A percentile compares a stretch with the other conserved stretches of the same genome.
Conservation (phyloP, 169 alveolate species). For the Eimeria necatrix region DNA sequence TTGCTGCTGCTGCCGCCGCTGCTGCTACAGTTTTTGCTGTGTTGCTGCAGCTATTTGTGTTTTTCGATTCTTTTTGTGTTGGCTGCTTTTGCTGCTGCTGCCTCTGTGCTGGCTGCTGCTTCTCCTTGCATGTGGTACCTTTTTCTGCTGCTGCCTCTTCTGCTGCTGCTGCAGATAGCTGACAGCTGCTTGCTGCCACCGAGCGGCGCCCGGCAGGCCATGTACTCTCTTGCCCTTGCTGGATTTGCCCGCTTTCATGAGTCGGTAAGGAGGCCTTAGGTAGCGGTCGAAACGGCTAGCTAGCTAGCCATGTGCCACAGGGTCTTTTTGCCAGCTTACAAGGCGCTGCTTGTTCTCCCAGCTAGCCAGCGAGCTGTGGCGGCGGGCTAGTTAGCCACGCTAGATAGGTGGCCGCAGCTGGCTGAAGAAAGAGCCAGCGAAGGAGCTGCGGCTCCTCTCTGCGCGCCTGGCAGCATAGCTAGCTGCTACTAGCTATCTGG, state of each 20-base stretch:
- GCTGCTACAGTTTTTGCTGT: too few relatives aligned
- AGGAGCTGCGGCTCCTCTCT: too few relatives aligned
- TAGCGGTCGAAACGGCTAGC: background rate
- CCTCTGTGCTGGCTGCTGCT: background rate
- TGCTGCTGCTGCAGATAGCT: constrained; percentile 46
- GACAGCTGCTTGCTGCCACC: constrained; percentile 50
- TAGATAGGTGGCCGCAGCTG: too few relatives aligned
- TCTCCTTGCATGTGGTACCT: background rate
- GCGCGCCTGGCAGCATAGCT: background rate
- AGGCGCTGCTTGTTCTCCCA: too few relatives aligned
- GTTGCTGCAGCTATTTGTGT: too few relatives aligned
- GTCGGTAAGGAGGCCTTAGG: background rate
- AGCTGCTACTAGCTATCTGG: background rate
- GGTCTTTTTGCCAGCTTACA: background rate
- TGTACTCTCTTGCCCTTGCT: constrained; percentile 8
- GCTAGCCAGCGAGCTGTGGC: too few relatives aligned
- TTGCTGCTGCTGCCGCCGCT: too few relatives aligned
- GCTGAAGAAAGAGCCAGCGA: too few relatives aligned
- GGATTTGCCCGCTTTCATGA: constrained; percentile 71
- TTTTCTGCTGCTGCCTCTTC: background rate
- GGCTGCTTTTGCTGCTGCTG: too few relatives aligned
- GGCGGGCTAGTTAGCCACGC: too few relatives aligned
- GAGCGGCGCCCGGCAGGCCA: constrained; percentile 26
- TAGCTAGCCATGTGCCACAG: background rate
- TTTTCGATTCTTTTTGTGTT: background rate